A percentile compares a stretch with the other conserved stretches of the same genome.
Evolutionary conservation across 768 basidiomycete species (phyloP).

Genomic region (Mycena amicta): DNA sequence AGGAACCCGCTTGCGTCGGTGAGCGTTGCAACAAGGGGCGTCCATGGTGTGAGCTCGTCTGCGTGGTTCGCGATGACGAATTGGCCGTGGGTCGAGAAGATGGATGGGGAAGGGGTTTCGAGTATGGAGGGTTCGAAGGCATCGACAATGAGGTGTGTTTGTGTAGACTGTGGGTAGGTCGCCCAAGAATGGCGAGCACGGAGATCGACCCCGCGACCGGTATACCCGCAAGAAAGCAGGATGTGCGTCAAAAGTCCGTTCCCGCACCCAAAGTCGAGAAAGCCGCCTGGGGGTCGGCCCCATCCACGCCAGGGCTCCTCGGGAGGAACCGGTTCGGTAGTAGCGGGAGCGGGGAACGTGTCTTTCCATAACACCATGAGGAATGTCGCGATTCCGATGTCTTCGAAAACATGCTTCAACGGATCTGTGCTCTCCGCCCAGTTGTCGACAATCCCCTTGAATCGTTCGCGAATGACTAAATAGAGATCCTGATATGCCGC

Average conservation of each 20-base stretch:
- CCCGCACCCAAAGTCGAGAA: slow-evolving; percentile 91
- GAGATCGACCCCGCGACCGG: slow-evolving; percentile 83
- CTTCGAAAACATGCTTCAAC: slow-evolving; percentile 91
- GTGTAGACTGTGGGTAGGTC: slow-evolving; percentile 69
- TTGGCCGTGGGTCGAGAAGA: slow-evolving; percentile 42
- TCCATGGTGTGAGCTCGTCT: slow-evolving; percentile 95
- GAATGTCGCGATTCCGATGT: slow-evolving; percentile 93
- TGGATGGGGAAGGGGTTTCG: slow-evolving; percentile 11
- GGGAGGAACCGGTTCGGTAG: slow-evolving; percentile 12
- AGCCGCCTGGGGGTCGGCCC: slow-evolving; percentile 83
- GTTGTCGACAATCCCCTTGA: slow-evolving; percentile 71
- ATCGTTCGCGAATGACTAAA: slow-evolving; percentile 79
- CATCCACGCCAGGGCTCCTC: slow-evolving; percentile 65
- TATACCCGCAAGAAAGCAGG: slow-evolving; percentile 79
- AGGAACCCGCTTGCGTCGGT: slow-evolving; percentile 66
- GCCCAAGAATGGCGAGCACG: slow-evolving; percentile 85
- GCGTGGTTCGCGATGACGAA: slow-evolving; percentile 96
- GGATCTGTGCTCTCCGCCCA: slow-evolving; percentile 89
- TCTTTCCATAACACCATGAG: slow-evolving; percentile 90
- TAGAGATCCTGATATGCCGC: slow-evolving; percentile 91
- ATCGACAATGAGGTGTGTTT: slow-evolving; percentile 60
- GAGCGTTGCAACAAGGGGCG: slow-evolving; percentile 77
- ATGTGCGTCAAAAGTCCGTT: slow-evolving; percentile 94
- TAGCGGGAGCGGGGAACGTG: slow-evolving; percentile 45
- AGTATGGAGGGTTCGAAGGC: slow-evolving; percentile 65